These are phyloP conservation scores for Penicillium sp. DNA, from an alignment of 2,329 filamentous ascomycete genomes.

Conservation along the genomic window DNA sequence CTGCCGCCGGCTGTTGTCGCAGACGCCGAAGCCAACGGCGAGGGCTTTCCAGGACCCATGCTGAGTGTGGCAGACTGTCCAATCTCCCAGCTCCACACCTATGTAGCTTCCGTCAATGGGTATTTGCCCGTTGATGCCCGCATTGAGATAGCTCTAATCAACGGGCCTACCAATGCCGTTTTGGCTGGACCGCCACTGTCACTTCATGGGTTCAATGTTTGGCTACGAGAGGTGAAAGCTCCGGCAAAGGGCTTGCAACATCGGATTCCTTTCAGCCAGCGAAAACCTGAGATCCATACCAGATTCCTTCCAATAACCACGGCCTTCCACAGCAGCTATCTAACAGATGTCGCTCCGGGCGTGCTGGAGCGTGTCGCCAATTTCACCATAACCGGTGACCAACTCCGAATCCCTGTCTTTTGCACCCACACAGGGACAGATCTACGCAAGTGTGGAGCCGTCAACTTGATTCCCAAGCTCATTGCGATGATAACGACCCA, in stretches of 20 bases:
- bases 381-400: slow-evolving; percentile 13
- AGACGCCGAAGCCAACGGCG: background rate
- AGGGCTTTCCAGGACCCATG: background rate
- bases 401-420: background rate
- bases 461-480: slow-evolving; percentile 18
- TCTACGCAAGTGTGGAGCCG: background rate
- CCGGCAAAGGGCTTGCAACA: background rate
- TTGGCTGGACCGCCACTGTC: slow-evolving; percentile 19
- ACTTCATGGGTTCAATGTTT: slow-evolving; percentile 24
- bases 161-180: background rate
- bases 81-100: background rate
- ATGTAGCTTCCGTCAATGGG: background rate
- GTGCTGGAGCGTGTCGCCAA: background rate
- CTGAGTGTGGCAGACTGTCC: background rate
- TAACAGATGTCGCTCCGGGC: slow-evolving; percentile 13
- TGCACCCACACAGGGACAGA: background rate
- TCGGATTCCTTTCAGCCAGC: slow-evolving; percentile 29
- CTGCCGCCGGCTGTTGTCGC: background rate
- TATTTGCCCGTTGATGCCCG: background rate
- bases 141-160: background rate
- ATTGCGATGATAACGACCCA: slow-evolving; percentile 28
- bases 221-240: background rate
- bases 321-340: slow-evolving; percentile 41
- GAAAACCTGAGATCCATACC: slow-evolving; percentile 26
- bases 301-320: slow-evolving; percentile 41